Evolutionary conservation across 2,329 filamentous ascomycete species (phyloP).

Genomic region (Hypomyces rosellus): DNA sequence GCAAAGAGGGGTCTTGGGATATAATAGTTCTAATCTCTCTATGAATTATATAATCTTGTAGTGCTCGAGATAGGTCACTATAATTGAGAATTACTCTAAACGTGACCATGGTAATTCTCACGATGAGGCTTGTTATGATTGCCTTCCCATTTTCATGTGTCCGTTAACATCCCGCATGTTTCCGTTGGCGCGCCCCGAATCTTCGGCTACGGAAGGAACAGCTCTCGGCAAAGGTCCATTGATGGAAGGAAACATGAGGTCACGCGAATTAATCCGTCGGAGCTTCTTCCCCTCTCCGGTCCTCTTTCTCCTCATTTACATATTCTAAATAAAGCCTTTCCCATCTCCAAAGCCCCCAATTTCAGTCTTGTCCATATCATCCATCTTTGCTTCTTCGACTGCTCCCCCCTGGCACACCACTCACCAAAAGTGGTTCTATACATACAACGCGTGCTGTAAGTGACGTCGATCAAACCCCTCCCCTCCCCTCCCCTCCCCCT

Average conservation of each 20-base stretch:
- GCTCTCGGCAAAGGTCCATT: slow-evolving; percentile 20
- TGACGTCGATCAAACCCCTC: neutral
- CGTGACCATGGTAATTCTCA: too few relatives aligned
- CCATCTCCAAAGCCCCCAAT: too few relatives aligned
- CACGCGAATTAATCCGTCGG: neutral
- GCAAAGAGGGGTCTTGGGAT: neutral
- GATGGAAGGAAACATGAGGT: too few relatives aligned
- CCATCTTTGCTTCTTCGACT: neutral
- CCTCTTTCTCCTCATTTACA: neutral
- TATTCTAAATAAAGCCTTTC: too few relatives aligned
- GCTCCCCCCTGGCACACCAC: neutral
- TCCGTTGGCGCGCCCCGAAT: slow-evolving; percentile 20
- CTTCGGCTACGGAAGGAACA: slow-evolving; percentile 25
- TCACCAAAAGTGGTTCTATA: neutral
- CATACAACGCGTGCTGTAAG: neutral
- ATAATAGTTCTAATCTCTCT: neutral
- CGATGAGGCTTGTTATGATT: slow-evolving; percentile 5
- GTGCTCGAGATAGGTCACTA: too few relatives aligned
- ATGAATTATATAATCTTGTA: too few relatives aligned
- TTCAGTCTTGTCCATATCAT: neutral
- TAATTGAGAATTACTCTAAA: too few relatives aligned
- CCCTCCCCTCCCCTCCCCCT: slow-evolving; percentile 1
- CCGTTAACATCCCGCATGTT: slow-evolving; percentile 25
- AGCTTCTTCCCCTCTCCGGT: neutral
- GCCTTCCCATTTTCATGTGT: neutral